Evolutionary conservation across 441 rosid genomes (phyloP).

Genomic region (Daphne laureola): DNA sequence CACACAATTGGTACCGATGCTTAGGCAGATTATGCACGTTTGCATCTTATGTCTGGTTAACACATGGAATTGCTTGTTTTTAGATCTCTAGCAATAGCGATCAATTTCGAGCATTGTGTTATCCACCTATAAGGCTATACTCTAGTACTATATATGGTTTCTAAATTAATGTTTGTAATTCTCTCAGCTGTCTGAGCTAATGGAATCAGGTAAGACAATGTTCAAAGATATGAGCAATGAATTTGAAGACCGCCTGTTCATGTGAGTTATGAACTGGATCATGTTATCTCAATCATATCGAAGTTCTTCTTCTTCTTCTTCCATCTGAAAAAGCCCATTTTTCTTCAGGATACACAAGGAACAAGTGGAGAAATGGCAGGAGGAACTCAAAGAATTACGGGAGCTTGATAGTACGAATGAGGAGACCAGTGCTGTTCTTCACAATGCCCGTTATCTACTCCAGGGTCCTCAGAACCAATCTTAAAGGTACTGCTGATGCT

Average conservation of each 20-base stretch:
- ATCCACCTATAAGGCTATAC: neutral
- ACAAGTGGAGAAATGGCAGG: conserved; percentile 83
- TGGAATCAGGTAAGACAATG: conserved; percentile 70
- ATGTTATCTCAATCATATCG: neutral
- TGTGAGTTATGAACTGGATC: conserved; percentile 30
- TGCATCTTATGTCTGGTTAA: neutral
- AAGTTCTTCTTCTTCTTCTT: neutral
- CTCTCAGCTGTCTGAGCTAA: conserved; percentile 56
- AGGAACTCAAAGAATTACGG: conserved; percentile 69
- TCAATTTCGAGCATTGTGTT: no score
- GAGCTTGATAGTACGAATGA: conserved; percentile 70
- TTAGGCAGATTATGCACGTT: neutral
- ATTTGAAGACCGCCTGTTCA: conserved; percentile 61
- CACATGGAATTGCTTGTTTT: neutral
- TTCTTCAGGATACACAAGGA: conserved; percentile 68
- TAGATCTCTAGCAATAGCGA: neutral
- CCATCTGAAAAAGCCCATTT: neutral
- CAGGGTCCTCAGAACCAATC: conserved; percentile 43
- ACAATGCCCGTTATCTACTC: conserved; percentile 50
- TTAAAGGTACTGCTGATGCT: conserved; percentile 30
- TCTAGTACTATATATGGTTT: neutral
- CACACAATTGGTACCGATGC: conserved; percentile 46
- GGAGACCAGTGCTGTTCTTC: conserved; percentile 48
- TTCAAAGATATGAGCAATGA: conserved; percentile 65
- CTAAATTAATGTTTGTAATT: neutral